A percentile compares a stretch with the other conserved stretches of the same genome.
phyloP scores from a whole-genome alignment of 2,329 filamentous ascomycete species.

The Penicillium sp. region DNA sequence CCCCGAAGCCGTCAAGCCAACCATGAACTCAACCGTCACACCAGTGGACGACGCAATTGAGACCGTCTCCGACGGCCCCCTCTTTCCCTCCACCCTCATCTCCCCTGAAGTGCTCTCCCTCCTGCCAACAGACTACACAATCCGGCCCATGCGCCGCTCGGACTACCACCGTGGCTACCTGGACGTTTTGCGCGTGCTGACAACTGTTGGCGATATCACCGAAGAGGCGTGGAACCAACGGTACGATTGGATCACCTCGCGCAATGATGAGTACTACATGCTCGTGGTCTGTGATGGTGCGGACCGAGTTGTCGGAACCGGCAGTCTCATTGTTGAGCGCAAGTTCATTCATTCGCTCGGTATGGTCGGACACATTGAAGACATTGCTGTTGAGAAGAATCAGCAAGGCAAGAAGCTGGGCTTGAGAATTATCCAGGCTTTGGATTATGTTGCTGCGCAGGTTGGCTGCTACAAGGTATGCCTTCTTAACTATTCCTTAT shows the following conservation, averaged over 20 bases:
- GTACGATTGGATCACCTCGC: conserved; percentile 75
- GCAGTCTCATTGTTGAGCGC: conserved; percentile 84
- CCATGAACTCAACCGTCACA: conserved; percentile 18
- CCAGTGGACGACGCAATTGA: conserved; percentile 21
- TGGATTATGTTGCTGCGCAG: conserved; percentile 82
- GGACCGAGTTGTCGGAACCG: conserved; percentile 77
- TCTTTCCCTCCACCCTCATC: conserved; percentile 77
- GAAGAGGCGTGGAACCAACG: conserved; percentile 72
- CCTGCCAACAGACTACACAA: conserved; percentile 76
- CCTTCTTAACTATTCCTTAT: conserved; percentile 7
- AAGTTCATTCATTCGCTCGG: conserved; percentile 59
- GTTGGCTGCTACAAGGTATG: conserved; percentile 86
- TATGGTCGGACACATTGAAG: conserved; percentile 88
- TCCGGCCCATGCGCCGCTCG: conserved; percentile 72
- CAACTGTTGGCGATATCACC: conserved; percentile 83
- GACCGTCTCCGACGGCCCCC: conserved; percentile 47
- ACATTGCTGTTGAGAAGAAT: conserved; percentile 91
- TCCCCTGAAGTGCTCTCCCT: conserved; percentile 68
- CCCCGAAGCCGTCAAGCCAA: conserved; percentile 15
- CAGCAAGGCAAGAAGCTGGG: conserved; percentile 98
- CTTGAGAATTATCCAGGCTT: conserved; percentile 84
- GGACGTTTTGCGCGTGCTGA: conserved; percentile 85
- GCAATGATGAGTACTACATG: conserved; percentile 78
- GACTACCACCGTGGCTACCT: conserved; percentile 84
- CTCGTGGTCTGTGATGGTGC: conserved; percentile 76